A percentile compares a stretch with the other conserved stretches of the same genome.
phyloP scores from a whole-genome alignment of 768 basidiomycete species.

The Podaxis sp. region DNA sequence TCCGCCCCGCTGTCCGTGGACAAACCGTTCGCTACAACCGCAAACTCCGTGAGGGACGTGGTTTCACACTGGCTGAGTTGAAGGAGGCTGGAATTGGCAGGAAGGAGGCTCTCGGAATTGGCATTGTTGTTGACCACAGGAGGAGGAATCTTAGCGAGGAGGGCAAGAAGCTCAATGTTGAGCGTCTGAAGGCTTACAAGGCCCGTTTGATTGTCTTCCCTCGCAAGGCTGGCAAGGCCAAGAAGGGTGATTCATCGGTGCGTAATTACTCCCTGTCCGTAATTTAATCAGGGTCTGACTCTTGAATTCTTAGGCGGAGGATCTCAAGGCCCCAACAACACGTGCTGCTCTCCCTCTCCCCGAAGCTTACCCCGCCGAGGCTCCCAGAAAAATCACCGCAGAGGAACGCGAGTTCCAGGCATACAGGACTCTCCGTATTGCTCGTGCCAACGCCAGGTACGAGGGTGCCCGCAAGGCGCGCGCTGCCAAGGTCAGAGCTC shows the following conservation, averaged over 20 bases:
- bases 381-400: conserved; percentile 88
- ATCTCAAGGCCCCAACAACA: conserved; percentile 76
- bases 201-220: conserved; percentile 94
- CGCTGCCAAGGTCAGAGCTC: conserved; percentile 70
- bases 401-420: conserved; percentile 91
- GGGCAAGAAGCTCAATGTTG: conserved; percentile 93
- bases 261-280: conserved; percentile 30
- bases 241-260: conserved; percentile 92
- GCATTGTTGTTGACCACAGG: conserved; percentile 96
- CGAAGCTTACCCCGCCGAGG: conserved; percentile 64
- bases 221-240: conserved; percentile 91
- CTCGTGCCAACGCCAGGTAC: conserved; percentile 79
- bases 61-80: conserved; percentile 92
- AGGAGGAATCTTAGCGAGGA: conserved; percentile 96
- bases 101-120: conserved; percentile 91
- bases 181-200: conserved; percentile 93
- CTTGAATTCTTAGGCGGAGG: conserved; percentile 60
- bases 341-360: conserved; percentile 70
- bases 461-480: conserved; percentile 88
- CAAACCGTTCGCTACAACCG: conserved; percentile 98
- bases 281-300: neutral
- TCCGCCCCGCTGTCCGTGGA: conserved; percentile 95
- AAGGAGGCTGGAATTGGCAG: conserved; percentile 93
- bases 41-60: conserved; percentile 94
- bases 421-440: conserved; percentile 82